Evolutionary conservation across 192 early-diverging fungal genomes (phyloP).

Genomic region (Powellomyces hirtus): DNA sequence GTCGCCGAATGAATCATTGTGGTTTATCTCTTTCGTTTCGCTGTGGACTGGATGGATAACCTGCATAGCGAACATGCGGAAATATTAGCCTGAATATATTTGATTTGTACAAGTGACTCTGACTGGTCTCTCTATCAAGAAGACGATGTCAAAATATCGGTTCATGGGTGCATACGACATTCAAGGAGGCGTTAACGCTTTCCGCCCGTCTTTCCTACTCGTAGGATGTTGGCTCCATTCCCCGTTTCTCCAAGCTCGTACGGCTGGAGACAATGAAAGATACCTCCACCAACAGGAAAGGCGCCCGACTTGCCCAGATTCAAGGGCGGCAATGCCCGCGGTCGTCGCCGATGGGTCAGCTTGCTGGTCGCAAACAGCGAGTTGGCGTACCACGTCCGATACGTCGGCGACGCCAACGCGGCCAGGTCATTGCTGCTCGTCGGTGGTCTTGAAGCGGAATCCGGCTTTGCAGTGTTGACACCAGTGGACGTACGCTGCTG

Average conservation of each 20-base stretch:
- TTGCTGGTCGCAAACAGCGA: conserved; percentile 22
- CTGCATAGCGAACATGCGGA: too few relatives aligned
- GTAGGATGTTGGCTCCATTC: not conserved
- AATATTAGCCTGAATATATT: too few relatives aligned
- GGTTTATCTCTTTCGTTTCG: too few relatives aligned
- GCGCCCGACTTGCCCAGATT: not conserved
- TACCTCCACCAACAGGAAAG: not conserved
- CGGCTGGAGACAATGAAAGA: conserved; percentile 24
- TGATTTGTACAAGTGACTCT: too few relatives aligned
- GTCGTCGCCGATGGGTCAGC: not conserved
- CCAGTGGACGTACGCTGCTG: not conserved
- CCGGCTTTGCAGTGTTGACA: not conserved
- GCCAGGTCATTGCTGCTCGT: not conserved
- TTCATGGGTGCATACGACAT: too few relatives aligned
- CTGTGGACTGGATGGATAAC: too few relatives aligned
- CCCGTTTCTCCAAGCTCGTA: conserved; percentile 15
- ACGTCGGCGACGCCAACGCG: conserved; percentile 16
- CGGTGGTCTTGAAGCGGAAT: not conserved
- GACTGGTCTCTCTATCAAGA: too few relatives aligned
- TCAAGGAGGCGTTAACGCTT: too few relatives aligned
- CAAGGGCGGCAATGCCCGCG: conserved; percentile 1
- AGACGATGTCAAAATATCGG: too few relatives aligned
- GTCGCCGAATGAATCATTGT: too few relatives aligned
- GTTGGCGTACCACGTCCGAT: conserved; percentile 36
- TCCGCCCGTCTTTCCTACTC: conserved; percentile 1